Base-by-base conservation (phyloP, 768 basidiomycete species). In the Boletellus ananas region DNA sequence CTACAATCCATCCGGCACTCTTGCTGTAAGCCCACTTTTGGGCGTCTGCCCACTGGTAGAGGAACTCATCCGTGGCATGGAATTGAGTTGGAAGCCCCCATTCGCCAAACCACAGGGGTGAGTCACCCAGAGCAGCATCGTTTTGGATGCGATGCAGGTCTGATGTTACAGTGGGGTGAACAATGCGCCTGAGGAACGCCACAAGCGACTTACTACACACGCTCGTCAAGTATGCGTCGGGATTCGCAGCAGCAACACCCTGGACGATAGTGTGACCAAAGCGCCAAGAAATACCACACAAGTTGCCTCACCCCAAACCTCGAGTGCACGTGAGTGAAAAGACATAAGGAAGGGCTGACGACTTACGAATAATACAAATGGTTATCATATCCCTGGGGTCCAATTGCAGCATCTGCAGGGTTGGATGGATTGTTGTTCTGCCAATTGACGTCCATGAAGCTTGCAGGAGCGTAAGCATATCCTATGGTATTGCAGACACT, bases 361-460 rank as follows among this genome's bases (percentile, higher is more conserved):
- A 67, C 83, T 61, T 59, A 85, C 81, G 72, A 79, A 60, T 87
- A 89, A 63, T 90, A 91, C 14, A 91, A 61, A 66, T 90, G 89
- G 47, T 88, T 85, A 58, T 91, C 89, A 56, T 90, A 91, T 21
- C 69, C 71, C 57, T 86, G 84, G 12, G 87, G 84, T 1, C 89
- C 89, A 37, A 77, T 75, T 5, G 76, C 75, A 21, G 83, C 87
- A 43, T 80, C 72, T 7, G 83, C 80, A 13, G 89, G 89, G 60
- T 91, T 91, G 6, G 85, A 12, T 16, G 81, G 85, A 65, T 79
- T 74, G 58, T 84, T 75, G 62, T 73, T 66, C 59, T 91, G 89
- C 89, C 89, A 91, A 51, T 79, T 81, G 41, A 86, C 60, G 56
- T 91, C 87, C 87, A 90, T 90, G 63, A 89, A 89, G 56, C 87